Conservation (phyloP, 371 early-diverging fungal species). For the Phascolomyces articulosus region DNA sequence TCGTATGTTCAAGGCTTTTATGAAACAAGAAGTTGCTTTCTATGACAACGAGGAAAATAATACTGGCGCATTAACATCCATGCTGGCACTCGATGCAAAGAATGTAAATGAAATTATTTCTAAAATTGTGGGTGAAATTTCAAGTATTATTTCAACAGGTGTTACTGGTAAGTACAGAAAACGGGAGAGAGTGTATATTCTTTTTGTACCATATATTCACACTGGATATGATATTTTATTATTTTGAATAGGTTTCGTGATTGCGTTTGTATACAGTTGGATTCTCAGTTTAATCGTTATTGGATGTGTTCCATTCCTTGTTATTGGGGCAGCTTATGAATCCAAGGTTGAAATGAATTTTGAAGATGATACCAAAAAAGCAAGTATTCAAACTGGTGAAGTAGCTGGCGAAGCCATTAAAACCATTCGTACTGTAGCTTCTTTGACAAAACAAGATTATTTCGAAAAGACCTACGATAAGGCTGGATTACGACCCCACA, state of each 20-base stretch:
- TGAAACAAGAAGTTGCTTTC: conserved; percentile 80
- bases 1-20: conserved; percentile 47
- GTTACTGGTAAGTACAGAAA: conserved; percentile 17
- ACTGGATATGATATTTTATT: too few species aligned
- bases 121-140: conserved; percentile 58
- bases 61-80: conserved; percentile 77
- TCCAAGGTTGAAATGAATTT: conserved; percentile 27
- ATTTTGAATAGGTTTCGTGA: conserved; percentile 16
- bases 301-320: conserved; percentile 37
- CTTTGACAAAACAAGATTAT: conserved; percentile 68
- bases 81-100: conserved; percentile 78
- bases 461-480: conserved; percentile 60
- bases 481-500: conserved; percentile 66
- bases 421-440: conserved; percentile 79
- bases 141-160: conserved; percentile 49
- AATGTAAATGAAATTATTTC: conserved; percentile 66
- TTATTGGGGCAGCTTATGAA: conserved; percentile 28
- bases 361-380: conserved; percentile 51
- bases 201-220: too few species aligned
- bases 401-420: conserved; percentile 66
- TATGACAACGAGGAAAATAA: conserved; percentile 82
- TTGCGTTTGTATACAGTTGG: conserved; percentile 50
- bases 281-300: conserved; percentile 50
- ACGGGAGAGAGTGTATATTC: too few species aligned
- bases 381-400: conserved; percentile 61